These are phyloP conservation scores for Stachybotrys chartarum DNA, from an alignment of 2,329 filamentous ascomycete species.

Conservation along the genomic window DNA sequence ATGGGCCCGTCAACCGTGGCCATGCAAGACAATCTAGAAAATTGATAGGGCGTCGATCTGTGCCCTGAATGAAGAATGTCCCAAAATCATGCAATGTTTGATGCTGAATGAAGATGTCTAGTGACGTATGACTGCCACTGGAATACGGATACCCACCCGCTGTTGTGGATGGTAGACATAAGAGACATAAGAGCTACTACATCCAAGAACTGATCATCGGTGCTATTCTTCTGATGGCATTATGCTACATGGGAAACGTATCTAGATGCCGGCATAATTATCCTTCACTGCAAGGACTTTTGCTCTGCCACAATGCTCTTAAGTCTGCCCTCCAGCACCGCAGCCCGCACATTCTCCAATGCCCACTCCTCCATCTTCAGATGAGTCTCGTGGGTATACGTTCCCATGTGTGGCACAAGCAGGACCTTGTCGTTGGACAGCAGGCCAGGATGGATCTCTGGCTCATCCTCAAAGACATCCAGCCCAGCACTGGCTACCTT, in stretches of 20 bases:
- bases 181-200: too few relatives aligned
- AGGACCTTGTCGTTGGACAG: slow-evolving; percentile 64
- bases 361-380: slow-evolving; percentile 69
- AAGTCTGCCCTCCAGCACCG: slow-evolving; percentile 54
- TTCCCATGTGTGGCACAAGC: slow-evolving; percentile 81
- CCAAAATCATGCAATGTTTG: not conserved
- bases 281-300: slow-evolving; percentile 10
- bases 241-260: too few relatives aligned
- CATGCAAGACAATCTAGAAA: slow-evolving; percentile 17
- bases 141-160: too few relatives aligned
- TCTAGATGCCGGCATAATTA: too few relatives aligned
- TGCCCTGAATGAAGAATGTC: not conserved
- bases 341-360: slow-evolving; percentile 61
- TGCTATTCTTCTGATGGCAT: too few relatives aligned
- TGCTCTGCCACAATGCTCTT: slow-evolving; percentile 71
- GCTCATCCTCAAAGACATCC: slow-evolving; percentile 80
- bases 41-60: slow-evolving; percentile 10
- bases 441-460: slow-evolving; percentile 65
- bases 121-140: too few relatives aligned
- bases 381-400: slow-evolving; percentile 63
- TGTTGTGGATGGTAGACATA: too few relatives aligned
- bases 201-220: too few relatives aligned
- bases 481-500: slow-evolving; percentile 65
- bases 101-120: too few relatives aligned
- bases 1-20: slow-evolving; percentile 37